Conservation (phyloP, 305 asterid species). For the Fraxinus albicans region DNA sequence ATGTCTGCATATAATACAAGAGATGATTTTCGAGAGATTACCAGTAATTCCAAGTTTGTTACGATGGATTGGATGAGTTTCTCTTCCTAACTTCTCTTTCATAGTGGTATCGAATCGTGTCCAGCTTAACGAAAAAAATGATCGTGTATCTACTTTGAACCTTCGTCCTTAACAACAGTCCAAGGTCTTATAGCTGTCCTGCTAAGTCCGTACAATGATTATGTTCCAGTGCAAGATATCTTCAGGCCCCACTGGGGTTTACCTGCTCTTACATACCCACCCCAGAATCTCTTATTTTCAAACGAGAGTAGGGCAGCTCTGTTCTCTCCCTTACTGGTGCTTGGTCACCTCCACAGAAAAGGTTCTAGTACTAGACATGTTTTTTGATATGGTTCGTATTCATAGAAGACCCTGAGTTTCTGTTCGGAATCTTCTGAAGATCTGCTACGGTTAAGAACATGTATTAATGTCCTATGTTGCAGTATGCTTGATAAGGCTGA, state of each 20-base stretch:
- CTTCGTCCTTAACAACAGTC: slow-evolving; percentile 20
- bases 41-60: neutral
- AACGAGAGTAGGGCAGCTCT: neutral
- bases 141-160: neutral
- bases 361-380: neutral
- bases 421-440: neutral
- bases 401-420: neutral
- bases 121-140: neutral
- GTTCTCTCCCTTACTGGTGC: neutral
- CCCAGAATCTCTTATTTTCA: neutral
- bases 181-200: slow-evolving; percentile 39
- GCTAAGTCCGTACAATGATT: slow-evolving; percentile 36
- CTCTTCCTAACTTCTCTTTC: neutral
- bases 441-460: neutral
- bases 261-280: slow-evolving; percentile 20
- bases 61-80: neutral
- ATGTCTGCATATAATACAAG: neutral
- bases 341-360: neutral
- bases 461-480: neutral
- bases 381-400: neutral
- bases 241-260: neutral
- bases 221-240: slow-evolving; percentile 15
- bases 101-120: neutral
- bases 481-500: neutral
- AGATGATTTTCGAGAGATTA: neutral